Evolutionary conservation across 2,329 filamentous ascomycete species (phyloP), one percentile per base, ranked within the genome.

Genomic region (Aspergillus proliferans): DNA sequence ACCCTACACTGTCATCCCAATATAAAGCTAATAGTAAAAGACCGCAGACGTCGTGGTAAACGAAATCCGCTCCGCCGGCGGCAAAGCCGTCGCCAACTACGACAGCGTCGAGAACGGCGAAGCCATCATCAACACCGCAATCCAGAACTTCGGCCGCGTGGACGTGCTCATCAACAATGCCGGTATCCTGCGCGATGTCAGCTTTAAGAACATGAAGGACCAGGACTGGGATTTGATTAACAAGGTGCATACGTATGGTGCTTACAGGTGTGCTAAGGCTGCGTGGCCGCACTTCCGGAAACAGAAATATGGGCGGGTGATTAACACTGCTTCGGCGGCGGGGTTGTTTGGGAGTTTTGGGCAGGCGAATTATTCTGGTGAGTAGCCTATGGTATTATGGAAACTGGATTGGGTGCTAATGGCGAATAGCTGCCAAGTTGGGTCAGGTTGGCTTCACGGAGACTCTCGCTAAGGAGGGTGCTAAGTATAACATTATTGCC

Each of bases 161-260:
- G 92, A 98, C 71, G 77, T 98, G 56, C 84, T 98, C 62, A 86
- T 98, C 74, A 98, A 98, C 81, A 98, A 97, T 68, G 93, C 93
- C 53, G 92, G 93, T 65, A 97, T 97, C 66, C 80, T 95, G 52
- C 86, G 92, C 53, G 91, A 97, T 75, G 72, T 97, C 67, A 92
- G 88, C 80, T 97, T 98, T 78, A 95, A 95, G 82, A 97, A 97
- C 76, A 94, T 97, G 82, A 93, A 86, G 71, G 93, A 98, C 70
- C 75, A 86, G 67, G 93, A 98, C 71, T 98, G 93, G 93, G 92
- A 98, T 68, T 76, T 96, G 59, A 87, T 96, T 68, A 88, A 92
- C 73, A 86, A 84, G 69, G 92, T 97, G 50, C 92, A 98, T 73
- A 84, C 96, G 62, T 87, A 84, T 67, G 93, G 93, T 61, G 86